Evolutionary conservation across 306 rosid genomes (phyloP).

Genomic region (Cicer cuneatum): DNA sequence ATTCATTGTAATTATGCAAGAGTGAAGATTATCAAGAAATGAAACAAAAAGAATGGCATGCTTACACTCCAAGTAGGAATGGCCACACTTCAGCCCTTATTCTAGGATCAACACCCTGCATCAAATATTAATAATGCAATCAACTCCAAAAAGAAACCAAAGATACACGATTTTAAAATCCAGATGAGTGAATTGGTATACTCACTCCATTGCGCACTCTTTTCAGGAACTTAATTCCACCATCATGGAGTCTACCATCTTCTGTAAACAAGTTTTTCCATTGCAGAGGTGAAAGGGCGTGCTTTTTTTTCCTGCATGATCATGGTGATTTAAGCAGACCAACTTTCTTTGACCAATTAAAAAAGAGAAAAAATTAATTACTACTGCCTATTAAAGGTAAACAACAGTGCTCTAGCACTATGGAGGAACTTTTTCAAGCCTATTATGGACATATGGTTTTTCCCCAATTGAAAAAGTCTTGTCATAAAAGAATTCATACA

Average conservation of each 20-base stretch:
- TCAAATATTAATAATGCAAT: conserved; percentile 42
- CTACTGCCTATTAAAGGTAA: conserved; percentile 7
- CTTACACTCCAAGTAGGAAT: conserved; percentile 99
- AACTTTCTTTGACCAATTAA: conserved; percentile 59
- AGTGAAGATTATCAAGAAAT: conserved; percentile 14
- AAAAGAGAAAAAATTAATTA: conserved; percentile 35
- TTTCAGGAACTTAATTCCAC: conserved; percentile 87
- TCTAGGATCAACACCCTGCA: conserved; percentile 93
- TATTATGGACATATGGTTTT: not conserved
- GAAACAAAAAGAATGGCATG: conserved; percentile 39
- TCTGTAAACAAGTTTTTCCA: conserved; percentile 81
- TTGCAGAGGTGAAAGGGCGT: conserved; percentile 71
- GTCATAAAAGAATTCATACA: conserved; percentile 2
- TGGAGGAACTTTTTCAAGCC: conserved; percentile 6
- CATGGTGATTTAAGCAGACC: conserved; percentile 76
- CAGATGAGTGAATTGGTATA: conserved; percentile 38
- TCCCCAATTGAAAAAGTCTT: conserved; percentile 13
- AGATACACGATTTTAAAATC: conserved; percentile 5
- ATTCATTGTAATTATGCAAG: conserved; percentile 31
- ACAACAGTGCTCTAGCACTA: conserved; percentile 10
- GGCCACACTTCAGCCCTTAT: conserved; percentile 98
- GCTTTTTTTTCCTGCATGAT: conserved; percentile 94
- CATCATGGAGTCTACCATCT: conserved; percentile 87
- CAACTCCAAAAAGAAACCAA: conserved; percentile 40
- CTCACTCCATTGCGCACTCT: conserved; percentile 99